Conservation (phyloP, 306 rosid genomes). For the Citrullus amarus region DNA sequence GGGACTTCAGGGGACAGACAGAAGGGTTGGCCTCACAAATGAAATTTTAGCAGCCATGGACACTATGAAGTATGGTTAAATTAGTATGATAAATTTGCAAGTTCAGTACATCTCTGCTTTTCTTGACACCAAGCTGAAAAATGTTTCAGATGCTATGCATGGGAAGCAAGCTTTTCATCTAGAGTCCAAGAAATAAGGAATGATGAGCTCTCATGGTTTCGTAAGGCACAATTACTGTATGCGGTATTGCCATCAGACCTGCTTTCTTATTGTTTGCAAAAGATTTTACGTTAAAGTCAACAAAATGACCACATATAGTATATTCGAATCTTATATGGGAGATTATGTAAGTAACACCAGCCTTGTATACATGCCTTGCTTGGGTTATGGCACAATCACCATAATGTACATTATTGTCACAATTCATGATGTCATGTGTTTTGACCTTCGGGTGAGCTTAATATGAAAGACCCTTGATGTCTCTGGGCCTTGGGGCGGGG, state of each 20-base stretch:
- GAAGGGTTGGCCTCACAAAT: slow-evolving; percentile 76
- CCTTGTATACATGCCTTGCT: not conserved
- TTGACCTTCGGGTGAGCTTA: no score
- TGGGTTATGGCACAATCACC: not conserved
- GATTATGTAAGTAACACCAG: not conserved
- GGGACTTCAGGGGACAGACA: slow-evolving; percentile 67
- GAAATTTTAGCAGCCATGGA: slow-evolving; percentile 90
- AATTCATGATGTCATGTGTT: not conserved
- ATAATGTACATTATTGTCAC: not conserved
- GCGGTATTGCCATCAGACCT: slow-evolving; percentile 41
- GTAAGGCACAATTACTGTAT: slow-evolving; percentile 54
- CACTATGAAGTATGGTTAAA: slow-evolving; percentile 56
- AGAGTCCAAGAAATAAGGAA: slow-evolving; percentile 54
- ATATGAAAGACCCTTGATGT: no score
- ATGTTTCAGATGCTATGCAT: slow-evolving; percentile 74
- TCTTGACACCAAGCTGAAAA: slow-evolving; percentile 18
- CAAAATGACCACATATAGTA: not conserved
- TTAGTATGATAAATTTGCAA: not conserved
- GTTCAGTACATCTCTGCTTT: not conserved
- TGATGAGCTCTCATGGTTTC: slow-evolving; percentile 57
- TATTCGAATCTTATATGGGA: not conserved
- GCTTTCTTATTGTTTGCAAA: not conserved
- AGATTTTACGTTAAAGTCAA: not conserved
- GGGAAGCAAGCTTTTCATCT: slow-evolving; percentile 76
- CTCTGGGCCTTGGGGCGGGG: no score